These are phyloP conservation scores for Tylopilus sp. DNA, from an alignment of 1,284 basidiomycete species.

Conservation along the genomic window DNA sequence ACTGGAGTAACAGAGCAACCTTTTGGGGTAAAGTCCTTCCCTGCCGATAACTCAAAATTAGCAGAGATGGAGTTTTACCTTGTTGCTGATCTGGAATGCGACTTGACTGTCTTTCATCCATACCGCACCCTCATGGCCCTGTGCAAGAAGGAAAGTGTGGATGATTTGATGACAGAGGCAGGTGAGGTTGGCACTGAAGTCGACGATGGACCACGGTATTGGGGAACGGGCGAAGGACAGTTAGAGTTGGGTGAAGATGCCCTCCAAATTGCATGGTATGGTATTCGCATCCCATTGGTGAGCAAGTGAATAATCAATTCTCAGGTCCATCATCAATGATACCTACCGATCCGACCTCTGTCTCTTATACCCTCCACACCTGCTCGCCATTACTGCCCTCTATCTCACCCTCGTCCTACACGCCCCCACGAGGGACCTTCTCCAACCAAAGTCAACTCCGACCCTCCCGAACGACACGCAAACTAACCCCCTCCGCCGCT, in stretches of 20 bases:
- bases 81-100: slow-evolving; percentile 96
- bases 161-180: slow-evolving; percentile 63
- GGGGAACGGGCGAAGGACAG: slow-evolving; percentile 78
- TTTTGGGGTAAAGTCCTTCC: slow-evolving; percentile 81
- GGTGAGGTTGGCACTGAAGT: slow-evolving; percentile 72
- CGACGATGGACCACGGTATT: slow-evolving; percentile 73
- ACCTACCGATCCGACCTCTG: slow-evolving; percentile 93
- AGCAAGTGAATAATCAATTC: background rate
- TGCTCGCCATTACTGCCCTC: slow-evolving; percentile 92
- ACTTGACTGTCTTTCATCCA: slow-evolving; percentile 94
- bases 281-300: background rate
- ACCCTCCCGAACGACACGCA: slow-evolving; percentile 22
- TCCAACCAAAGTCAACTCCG: slow-evolving; percentile 44
- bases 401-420: slow-evolving; percentile 87
- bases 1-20: slow-evolving; percentile 57
- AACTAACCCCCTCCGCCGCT: slow-evolving; percentile 56
- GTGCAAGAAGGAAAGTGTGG: slow-evolving; percentile 64
- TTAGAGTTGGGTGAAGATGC: slow-evolving; percentile 76
- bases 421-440: slow-evolving; percentile 59
- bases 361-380: slow-evolving; percentile 92
- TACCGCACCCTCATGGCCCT: slow-evolving; percentile 89
- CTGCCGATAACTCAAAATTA: slow-evolving; percentile 89
- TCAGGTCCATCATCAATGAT: slow-evolving; percentile 96
- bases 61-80: slow-evolving; percentile 99
- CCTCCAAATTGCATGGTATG: slow-evolving; percentile 81